phyloP scores from a whole-genome alignment of 768 basidiomycete genomes.

The Pleurotus tuber-regium region DNA sequence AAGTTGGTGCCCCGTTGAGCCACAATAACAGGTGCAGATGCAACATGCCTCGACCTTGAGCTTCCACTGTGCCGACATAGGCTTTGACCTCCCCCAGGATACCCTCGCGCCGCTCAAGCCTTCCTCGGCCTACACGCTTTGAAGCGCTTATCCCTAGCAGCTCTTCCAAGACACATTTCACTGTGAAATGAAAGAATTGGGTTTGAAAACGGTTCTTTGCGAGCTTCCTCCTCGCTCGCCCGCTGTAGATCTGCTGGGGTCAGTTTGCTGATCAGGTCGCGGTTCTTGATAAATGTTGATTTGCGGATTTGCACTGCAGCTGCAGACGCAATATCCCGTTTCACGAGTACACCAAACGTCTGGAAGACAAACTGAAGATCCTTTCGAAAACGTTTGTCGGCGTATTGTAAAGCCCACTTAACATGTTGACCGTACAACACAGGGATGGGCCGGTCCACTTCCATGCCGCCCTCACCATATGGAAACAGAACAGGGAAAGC shows the following conservation, averaged over 20 bases:
- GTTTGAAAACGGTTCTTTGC: conserved; percentile 16
- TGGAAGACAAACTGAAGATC: conserved; percentile 27
- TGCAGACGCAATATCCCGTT: conserved; percentile 16
- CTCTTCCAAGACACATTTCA: conserved; percentile 24
- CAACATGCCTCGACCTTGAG: conserved; percentile 34
- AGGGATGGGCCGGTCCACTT: conserved; percentile 13
- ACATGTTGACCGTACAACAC: conserved; percentile 28
- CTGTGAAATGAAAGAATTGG: conserved; percentile 36
- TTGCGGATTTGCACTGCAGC: conserved; percentile 31
- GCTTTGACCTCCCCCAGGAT: conserved; percentile 28
- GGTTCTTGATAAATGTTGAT: conserved; percentile 20
- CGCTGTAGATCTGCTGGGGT: conserved; percentile 23
- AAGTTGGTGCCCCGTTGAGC: conserved; percentile 26
- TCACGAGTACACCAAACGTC: conserved; percentile 29
- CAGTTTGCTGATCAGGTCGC: conserved; percentile 19
- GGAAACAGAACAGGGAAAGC: conserved; percentile 32
- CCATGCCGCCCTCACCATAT: conserved; percentile 33
- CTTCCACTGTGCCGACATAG: conserved; percentile 36
- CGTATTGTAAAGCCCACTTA: conserved; percentile 27
- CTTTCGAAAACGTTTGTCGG: conserved; percentile 25
- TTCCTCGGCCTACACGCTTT: conserved; percentile 36
- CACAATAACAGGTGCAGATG: conserved; percentile 35
- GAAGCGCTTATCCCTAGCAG: conserved; percentile 28
- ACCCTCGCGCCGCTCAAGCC: conserved; percentile 24
- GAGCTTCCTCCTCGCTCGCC: conserved; percentile 29